These are phyloP conservation scores for Cystofilobasidium bisporidii DNA, from an alignment of 768 basidiomycete species.

Conservation along the genomic window DNA sequence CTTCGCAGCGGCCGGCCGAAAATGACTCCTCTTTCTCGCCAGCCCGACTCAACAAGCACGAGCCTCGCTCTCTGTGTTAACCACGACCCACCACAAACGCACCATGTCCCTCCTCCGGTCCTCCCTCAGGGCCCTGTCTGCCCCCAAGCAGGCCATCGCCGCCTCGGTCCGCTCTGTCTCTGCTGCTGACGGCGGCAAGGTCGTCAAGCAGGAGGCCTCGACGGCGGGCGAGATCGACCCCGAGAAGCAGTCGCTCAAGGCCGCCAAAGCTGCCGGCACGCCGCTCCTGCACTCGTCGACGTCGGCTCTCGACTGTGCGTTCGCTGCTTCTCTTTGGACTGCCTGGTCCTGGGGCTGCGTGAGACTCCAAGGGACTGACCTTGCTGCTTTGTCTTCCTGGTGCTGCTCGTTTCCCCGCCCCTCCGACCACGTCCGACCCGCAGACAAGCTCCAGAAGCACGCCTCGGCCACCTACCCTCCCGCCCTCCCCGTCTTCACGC, in stretches of 20 bases:
- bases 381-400: background rate
- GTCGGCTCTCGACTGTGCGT: constrained; percentile 24
- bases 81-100: too few relatives aligned
- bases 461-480: constrained; percentile 12
- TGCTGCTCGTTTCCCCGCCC: background rate
- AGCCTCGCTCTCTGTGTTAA: too few relatives aligned
- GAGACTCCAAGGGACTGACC: too few relatives aligned
- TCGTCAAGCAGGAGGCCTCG: background rate
- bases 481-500: constrained; percentile 25
- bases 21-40: too few relatives aligned
- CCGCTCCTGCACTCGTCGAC: constrained; percentile 22
- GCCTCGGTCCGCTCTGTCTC: constrained; percentile 3
- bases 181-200: constrained; percentile 4
- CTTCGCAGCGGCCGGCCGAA: too few relatives aligned
- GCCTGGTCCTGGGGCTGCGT: too few relatives aligned
- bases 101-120: constrained; percentile 7
- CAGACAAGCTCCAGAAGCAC: constrained; percentile 25
- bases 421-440: background rate
- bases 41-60: too few relatives aligned
- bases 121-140: background rate
- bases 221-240: constrained; percentile 16
- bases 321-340: background rate
- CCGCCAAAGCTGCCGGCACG: constrained; percentile 14
- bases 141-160: background rate
- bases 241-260: constrained; percentile 16